Base-by-base conservation (phyloP, 108 stramenopile genomes). In the Cyclotella atomus region DNA sequence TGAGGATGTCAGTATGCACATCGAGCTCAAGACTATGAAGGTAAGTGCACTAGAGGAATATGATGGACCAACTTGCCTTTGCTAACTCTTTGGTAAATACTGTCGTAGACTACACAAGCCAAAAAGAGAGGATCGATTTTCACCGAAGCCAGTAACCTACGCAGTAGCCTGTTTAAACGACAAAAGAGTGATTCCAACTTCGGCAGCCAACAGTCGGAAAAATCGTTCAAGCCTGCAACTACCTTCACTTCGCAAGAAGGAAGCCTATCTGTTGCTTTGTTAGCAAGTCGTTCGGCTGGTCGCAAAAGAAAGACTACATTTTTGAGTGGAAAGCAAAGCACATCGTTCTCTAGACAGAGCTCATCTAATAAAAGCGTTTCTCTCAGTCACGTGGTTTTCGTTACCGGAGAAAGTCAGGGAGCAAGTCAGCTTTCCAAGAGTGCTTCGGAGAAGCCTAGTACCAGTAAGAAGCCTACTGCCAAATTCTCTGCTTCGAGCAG, bases 1-100 rank as follows among this genome's bases (percentile, higher is more conserved):
- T 59, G 91, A 93, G 62, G 92, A 93, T 69, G 78, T 74, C 28
- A 73, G 44, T 34, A 88, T 92, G 79, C 89, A 86, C 59, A 61
- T 82, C 27, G 94, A 95, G 46, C 73, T 95, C 24, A 87, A 81
- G 49, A 62, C 83, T 27, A 95, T 95, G 79, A 89, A 91, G 87
- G 84, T 80, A 68, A 70, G 68, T 46, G 14, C 7, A 9, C 38
- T 41, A 9, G 38, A 9, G 12, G 38, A 9, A 41, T 9, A 9
- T 12, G 38, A 41, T 12, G 7, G 38, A 41, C 38, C 7, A 41
- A 41, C 7, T 41, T 41, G 38, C 38, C 38, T 7, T 7, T 41
- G 38, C 38, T 41, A 41, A 9, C 12, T 41, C 38, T 9, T 41
- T 41, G 38, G n/a, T n/a, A n/a, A 47, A 59, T 30, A 23, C 38